Evolutionary conservation across 805 yeast species (phyloP).

Genomic region (Starmerella scarabaei): DNA sequence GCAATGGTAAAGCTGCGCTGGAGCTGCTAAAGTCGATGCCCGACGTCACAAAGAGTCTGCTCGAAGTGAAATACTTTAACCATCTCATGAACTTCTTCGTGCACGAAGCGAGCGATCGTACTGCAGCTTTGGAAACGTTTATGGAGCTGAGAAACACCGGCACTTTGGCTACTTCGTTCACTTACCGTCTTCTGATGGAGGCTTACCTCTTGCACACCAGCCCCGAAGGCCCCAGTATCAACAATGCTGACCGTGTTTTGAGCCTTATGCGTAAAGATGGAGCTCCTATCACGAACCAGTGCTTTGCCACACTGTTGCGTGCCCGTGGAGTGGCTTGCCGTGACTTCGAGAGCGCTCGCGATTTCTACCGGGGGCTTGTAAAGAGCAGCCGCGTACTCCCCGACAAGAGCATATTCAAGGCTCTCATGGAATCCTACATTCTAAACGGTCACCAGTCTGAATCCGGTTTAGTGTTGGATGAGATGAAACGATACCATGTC

Average conservation of each 20-base stretch:
- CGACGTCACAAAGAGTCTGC: slow-evolving; percentile 2
- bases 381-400: slow-evolving; percentile 26
- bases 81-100: slow-evolving; percentile 30
- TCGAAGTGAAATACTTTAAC: slow-evolving; percentile 26
- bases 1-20: slow-evolving; percentile 9
- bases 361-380: slow-evolving; percentile 26
- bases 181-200: slow-evolving; percentile 32
- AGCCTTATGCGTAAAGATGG: slow-evolving; percentile 25
- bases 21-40: slow-evolving; percentile 6
- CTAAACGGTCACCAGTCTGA: slow-evolving; percentile 25
- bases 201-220: slow-evolving; percentile 26
- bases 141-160: slow-evolving; percentile 23
- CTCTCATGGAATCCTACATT: slow-evolving; percentile 30
- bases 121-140: slow-evolving; percentile 26
- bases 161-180: slow-evolving; percentile 27
- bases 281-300: slow-evolving; percentile 24
- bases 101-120: slow-evolving; percentile 24
- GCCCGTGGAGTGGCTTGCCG: slow-evolving; percentile 30
- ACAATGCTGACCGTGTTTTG: slow-evolving; percentile 28
- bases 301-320: slow-evolving; percentile 29
- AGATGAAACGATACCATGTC: slow-evolving; percentile 27
- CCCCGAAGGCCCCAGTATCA: slow-evolving; percentile 24
- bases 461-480: slow-evolving; percentile 24
- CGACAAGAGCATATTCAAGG: slow-evolving; percentile 30
- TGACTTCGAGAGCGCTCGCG: slow-evolving; percentile 27